Percentiles rank a stretch among this genome's conserved stretches.
phyloP scores from a whole-genome alignment of 2,329 filamentous ascomycete species.

The Rugonectria rugulosa region DNA sequence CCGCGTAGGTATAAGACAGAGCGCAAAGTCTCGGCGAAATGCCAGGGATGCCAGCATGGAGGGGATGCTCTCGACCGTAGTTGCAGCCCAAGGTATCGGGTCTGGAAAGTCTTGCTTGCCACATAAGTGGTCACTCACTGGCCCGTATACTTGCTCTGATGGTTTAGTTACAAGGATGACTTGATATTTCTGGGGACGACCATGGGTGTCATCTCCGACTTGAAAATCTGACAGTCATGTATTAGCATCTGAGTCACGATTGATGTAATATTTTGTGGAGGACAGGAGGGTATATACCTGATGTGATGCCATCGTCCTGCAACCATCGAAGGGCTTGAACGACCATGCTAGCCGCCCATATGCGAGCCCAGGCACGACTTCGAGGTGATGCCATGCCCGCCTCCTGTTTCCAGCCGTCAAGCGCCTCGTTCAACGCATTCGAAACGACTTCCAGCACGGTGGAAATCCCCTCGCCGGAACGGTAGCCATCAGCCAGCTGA shows the following conservation, averaged over 20 bases:
- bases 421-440: neutral
- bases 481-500: neutral
- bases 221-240: neutral
- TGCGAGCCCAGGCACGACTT: neutral
- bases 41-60: conserved; percentile 5
- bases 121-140: conserved; percentile 11
- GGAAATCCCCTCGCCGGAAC: neutral
- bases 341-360: neutral
- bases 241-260: neutral
- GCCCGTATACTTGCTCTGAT: conserved; percentile 6
- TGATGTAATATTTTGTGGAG: neutral
- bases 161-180: conserved; percentile 10
- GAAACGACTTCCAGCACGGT: neutral
- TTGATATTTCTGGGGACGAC: neutral
- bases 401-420: neutral
- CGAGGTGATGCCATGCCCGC: neutral
- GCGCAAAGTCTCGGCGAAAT: conserved; percentile 11
- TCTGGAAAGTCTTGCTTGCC: neutral
- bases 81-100: neutral
- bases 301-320: neutral
- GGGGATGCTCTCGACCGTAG: neutral
- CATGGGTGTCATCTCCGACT: neutral
- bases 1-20: conserved; percentile 5
- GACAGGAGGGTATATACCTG: neutral
- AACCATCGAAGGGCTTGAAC: neutral